These are phyloP conservation scores for Ilex aquifolium DNA, from an alignment of 257 asterid genomes.

Conservation along the genomic window DNA sequence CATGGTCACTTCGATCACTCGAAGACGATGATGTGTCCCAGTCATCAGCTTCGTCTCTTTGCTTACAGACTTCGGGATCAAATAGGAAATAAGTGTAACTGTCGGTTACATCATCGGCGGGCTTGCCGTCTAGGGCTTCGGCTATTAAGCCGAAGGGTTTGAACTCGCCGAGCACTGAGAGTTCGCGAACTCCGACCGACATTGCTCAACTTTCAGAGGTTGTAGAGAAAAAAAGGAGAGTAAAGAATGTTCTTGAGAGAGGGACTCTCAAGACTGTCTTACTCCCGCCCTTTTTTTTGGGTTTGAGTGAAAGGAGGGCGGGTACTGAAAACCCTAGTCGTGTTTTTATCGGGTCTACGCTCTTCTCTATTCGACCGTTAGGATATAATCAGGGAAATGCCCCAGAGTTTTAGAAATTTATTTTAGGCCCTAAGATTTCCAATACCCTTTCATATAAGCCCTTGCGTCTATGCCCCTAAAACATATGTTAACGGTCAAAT, in stretches of 20 bases:
- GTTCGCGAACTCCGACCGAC: conserved; percentile 62
- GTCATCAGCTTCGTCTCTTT: conserved; percentile 41
- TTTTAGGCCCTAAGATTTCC: no score
- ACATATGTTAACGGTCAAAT: no score
- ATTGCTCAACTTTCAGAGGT: conserved; percentile 19
- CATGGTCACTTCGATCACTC: conserved; percentile 61
- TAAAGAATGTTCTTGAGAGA: background rate
- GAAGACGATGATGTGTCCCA: conserved; percentile 31
- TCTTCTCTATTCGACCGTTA: no score
- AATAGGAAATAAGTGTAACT: conserved; percentile 63
- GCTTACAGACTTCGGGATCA: conserved; percentile 51
- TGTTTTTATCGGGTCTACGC: no score
- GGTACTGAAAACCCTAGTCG: conserved; percentile 10
- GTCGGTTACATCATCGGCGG: conserved; percentile 26
- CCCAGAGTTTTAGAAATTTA: no score
- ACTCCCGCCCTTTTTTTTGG: conserved; percentile 39
- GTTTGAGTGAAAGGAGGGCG: conserved; percentile 1
- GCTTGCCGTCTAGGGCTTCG: conserved; percentile 59
- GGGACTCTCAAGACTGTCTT: no score
- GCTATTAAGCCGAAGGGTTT: conserved; percentile 72
- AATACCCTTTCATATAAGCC: no score
- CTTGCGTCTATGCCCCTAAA: no score
- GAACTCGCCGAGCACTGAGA: conserved; percentile 57
- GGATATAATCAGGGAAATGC: no score
- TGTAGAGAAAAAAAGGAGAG: conserved; percentile 1